Percentiles rank a stretch among this genome's conserved stretches.
Conservation (phyloP, 1,139 yeast species). For the Debaryomycetaceae sp. region DNA sequence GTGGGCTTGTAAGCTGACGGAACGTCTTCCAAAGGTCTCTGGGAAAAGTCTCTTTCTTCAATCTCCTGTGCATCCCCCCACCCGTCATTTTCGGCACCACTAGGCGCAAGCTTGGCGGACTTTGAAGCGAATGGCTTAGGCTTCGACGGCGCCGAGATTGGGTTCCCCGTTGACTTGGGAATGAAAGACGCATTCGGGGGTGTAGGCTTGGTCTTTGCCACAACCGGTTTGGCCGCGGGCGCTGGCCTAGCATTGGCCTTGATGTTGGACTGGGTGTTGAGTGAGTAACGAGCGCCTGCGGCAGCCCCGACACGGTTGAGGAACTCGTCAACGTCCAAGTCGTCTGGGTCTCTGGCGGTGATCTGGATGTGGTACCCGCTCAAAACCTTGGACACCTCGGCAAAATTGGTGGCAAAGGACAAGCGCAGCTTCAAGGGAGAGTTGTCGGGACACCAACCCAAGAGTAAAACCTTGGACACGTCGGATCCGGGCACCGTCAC, state of each 20-base stretch:
- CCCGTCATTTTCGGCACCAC: conserved; percentile 53
- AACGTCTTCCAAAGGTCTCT: conserved; percentile 56
- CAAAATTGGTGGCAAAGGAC: conserved; percentile 72
- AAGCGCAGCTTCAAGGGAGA: conserved; percentile 74
- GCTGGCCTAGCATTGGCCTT: conserved; percentile 7
- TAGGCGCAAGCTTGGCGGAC: conserved; percentile 18
- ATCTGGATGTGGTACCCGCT: conserved; percentile 92
- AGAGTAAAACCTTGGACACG: conserved; percentile 73
- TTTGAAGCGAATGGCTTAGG: conserved; percentile 20
- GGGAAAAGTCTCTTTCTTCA: conserved; percentile 63
- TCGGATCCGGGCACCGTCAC: conserved; percentile 88
- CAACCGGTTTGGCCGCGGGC: conserved; percentile 20
- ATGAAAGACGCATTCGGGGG: conserved; percentile 23
- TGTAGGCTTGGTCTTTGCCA: conserved; percentile 20
- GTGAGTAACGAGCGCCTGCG: conserved; percentile 92
- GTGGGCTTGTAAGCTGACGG: conserved; percentile 73
- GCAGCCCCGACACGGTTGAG: conserved; percentile 79
- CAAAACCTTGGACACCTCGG: conserved; percentile 63
- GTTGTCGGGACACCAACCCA: conserved; percentile 94
- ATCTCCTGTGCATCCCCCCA: conserved; percentile 65
- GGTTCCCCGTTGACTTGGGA: conserved; percentile 40
- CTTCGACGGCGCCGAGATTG: conserved; percentile 23
- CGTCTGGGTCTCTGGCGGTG: conserved; percentile 93
- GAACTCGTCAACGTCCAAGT: conserved; percentile 74
- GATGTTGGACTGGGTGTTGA: conserved; percentile 31